Percentiles rank a stretch among this genome's conserved stretches.
These are phyloP conservation scores for Stagonosporopsis chrysanthemi DNA, from an alignment of 2,329 filamentous ascomycete species.

Conservation along the genomic window DNA sequence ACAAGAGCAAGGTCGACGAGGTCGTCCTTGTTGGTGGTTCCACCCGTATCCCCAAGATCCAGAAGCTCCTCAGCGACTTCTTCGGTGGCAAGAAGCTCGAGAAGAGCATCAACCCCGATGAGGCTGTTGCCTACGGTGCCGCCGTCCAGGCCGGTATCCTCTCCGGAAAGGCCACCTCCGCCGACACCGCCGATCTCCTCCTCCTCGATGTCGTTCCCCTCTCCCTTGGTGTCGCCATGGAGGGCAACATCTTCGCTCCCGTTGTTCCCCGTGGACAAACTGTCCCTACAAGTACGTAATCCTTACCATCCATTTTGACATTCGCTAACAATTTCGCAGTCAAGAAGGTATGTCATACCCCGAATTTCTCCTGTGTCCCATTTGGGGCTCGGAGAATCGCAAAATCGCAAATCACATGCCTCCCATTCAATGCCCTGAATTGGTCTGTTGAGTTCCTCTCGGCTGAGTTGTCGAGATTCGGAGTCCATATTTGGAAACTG, in stretches of 20 bases:
- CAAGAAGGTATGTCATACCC: slow-evolving; percentile 62
- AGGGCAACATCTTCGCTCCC: slow-evolving; percentile 97
- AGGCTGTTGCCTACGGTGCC: slow-evolving; percentile 98
- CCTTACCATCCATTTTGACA: neutral
- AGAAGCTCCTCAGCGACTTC: slow-evolving; percentile 99
- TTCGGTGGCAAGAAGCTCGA: slow-evolving; percentile 99
- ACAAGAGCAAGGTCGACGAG: slow-evolving; percentile 94
- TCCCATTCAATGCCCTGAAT: too few relatives aligned
- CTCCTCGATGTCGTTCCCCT: slow-evolving; percentile 96
- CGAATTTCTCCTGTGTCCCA: too few relatives aligned
- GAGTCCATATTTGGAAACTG: too few relatives aligned
- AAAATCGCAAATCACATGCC: too few relatives aligned
- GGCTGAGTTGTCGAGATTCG: too few relatives aligned
- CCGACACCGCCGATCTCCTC: slow-evolving; percentile 92
- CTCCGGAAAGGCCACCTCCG: slow-evolving; percentile 95
- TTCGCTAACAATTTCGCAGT: slow-evolving; percentile 1
- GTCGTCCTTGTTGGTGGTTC: slow-evolving; percentile 99
- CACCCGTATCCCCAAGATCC: slow-evolving; percentile 97
- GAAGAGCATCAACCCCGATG: slow-evolving; percentile 99
- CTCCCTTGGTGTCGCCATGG: slow-evolving; percentile 98
- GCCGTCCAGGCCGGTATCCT: slow-evolving; percentile 99
- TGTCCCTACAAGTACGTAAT: slow-evolving; percentile 63
- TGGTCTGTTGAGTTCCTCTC: too few relatives aligned
- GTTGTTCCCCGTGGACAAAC: slow-evolving; percentile 73
- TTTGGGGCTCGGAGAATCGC: too few relatives aligned